Base-by-base conservation (phyloP, 2,329 filamentous ascomycete species). In the Fusarium pseudonygamai region DNA sequence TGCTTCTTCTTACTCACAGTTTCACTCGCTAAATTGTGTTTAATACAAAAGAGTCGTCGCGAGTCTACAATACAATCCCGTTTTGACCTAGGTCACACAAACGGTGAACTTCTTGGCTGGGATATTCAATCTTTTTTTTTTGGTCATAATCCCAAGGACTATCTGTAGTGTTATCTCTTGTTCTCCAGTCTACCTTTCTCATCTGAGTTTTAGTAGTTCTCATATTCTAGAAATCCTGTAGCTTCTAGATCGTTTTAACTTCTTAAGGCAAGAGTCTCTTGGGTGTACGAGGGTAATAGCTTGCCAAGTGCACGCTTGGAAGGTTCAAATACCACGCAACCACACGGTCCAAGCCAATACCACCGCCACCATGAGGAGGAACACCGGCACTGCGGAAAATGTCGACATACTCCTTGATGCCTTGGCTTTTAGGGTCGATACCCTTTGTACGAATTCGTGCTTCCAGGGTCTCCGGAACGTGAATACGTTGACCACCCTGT, bases 321-420 rank as follows among this genome's bases (percentile, higher is more conserved):
- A 91, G 78, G 75, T 86, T 86, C 68, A 91, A 79, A 78, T 87
- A 91, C 87, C 87, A 91, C 11, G 89, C 88, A 57, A 97, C 91
- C 59, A 98, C 92, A 79, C 95, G 91, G 84, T 98, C 95, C 58
- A 98, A 86, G 56, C 95, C 95, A 76, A 97, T 95, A 81, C 94
- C 95, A 78, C 94, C 95, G 73, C 95, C 95, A 43, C 93, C 95
- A 79, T 97, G 95, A 2, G 95, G 93, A n/a, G 95, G 95, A 28
- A 94, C 93, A 75, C 94, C 95, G 80, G 92, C 96, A 78, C 91
- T 90, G 64, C 83, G 83, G 85, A 98, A 97, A 40, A 93, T 92
- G 78, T 93, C 91, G 69, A 97, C 90, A 80, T 97, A 97, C 76
- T 97, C 94, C 80, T 96, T 94, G 87, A 98, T 93, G n/a, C 92